Conservation (phyloP, 1,284 basidiomycete species). For the Ustanciosporium gigantosporum region DNA sequence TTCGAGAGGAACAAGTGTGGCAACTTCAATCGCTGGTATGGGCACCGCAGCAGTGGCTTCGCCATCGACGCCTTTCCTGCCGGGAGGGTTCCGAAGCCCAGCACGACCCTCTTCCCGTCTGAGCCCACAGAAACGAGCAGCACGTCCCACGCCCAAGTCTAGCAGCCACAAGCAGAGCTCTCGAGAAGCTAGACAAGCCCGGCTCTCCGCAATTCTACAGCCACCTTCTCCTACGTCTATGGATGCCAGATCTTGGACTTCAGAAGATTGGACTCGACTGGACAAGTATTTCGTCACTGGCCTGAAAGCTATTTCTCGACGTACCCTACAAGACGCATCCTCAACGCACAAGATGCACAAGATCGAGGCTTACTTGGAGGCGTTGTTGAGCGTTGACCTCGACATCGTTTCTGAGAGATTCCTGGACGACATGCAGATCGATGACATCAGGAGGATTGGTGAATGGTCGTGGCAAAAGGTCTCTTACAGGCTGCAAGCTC, state of each 20-base stretch:
- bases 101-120: not conserved
- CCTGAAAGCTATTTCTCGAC: conserved; percentile 11
- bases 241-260: conserved; percentile 15
- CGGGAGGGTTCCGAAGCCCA: conserved; percentile 21
- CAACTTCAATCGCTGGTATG: not conserved
- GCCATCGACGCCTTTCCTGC: conserved; percentile 28
- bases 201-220: conserved; percentile 5
- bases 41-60: not conserved
- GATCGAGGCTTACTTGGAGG: conserved; percentile 6
- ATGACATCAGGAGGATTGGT: not conserved
- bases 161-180: not conserved
- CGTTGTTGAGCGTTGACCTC: conserved; percentile 4
- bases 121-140: conserved; percentile 1
- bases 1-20: conserved; percentile 14
- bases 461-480: conserved; percentile 26
- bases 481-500: conserved; percentile 11
- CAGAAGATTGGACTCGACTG: conserved; percentile 22
- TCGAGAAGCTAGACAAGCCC: conserved; percentile 5
- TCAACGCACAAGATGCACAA: not conserved
- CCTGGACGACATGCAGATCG: conserved; percentile 11
- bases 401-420: conserved; percentile 4
- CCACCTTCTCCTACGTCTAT: conserved; percentile 4
- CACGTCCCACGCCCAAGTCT: not conserved
- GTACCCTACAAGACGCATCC: not conserved
- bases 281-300: conserved; percentile 30